Percentiles rank a stretch among this genome's conserved stretches.
Evolutionary conservation across 2,329 filamentous ascomycete species (phyloP).

Genomic region (Trichoderma cornu-damae): DNA sequence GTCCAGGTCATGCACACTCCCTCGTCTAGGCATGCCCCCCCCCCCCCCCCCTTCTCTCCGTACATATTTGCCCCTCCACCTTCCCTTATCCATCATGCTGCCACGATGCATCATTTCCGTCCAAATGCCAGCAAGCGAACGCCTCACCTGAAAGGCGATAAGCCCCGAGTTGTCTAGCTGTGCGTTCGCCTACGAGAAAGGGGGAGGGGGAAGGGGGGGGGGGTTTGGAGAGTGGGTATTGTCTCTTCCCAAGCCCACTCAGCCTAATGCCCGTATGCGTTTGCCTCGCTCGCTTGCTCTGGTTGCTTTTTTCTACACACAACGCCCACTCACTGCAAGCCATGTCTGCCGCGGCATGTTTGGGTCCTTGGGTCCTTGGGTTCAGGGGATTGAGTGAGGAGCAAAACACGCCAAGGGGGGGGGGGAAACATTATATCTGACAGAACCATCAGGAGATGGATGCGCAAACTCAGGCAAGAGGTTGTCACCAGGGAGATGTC

Average conservation of each 20-base stretch:
- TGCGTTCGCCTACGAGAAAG: background rate
- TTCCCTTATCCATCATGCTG: slow-evolving; percentile 4
- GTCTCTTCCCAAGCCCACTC: background rate
- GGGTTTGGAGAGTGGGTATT: too few relatives aligned
- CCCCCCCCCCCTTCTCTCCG: background rate
- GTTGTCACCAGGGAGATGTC: background rate
- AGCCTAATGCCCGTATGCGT: background rate
- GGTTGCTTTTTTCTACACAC: background rate
- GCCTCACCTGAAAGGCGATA: slow-evolving; percentile 19
- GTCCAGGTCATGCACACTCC: slow-evolving; percentile 4
- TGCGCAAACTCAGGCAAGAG: background rate
- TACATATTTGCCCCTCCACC: background rate
- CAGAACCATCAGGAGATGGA: background rate
- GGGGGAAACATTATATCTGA: slow-evolving; percentile 4
- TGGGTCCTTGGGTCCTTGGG: too few relatives aligned
- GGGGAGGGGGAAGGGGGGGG: background rate
- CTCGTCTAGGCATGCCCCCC: background rate
- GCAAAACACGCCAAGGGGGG: background rate
- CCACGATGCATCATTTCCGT: slow-evolving; percentile 15
- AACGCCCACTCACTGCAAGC: slow-evolving; percentile 3
- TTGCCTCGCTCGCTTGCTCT: background rate
- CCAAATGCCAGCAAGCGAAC: slow-evolving; percentile 5
- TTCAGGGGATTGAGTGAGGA: background rate
- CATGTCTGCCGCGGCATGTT: slow-evolving; percentile 9
- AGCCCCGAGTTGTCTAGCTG: slow-evolving; percentile 1